These are phyloP conservation scores for Fusarium sp. DNA, from an alignment of 2,329 filamentous ascomycete species.

Conservation along the genomic window DNA sequence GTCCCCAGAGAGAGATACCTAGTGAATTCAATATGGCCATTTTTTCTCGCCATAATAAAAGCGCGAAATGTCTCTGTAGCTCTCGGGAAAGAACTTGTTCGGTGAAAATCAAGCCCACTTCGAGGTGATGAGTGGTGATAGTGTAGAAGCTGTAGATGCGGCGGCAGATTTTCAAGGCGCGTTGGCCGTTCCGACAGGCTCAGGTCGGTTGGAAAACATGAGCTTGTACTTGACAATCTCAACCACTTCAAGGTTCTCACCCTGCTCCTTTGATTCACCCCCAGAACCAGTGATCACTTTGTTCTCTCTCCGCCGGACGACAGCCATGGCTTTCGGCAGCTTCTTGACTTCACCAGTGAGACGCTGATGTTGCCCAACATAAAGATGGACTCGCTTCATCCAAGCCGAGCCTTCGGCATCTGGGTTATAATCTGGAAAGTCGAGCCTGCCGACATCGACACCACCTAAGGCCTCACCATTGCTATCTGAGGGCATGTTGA, in stretches of 20 bases:
- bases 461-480: conserved; percentile 52
- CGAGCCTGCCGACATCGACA: conserved; percentile 75
- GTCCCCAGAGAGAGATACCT: background rate
- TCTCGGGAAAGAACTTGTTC: background rate
- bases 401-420: conserved; percentile 72
- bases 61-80: background rate
- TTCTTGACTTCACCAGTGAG: conserved; percentile 93
- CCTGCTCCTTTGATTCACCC: conserved; percentile 55
- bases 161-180: conserved; percentile 42
- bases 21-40: background rate
- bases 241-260: conserved; percentile 80
- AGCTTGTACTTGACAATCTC: conserved; percentile 92
- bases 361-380: conserved; percentile 89
- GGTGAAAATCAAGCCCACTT: too few species aligned
- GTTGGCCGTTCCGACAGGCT: conserved; percentile 77
- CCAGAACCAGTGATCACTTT: conserved; percentile 61
- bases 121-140: background rate
- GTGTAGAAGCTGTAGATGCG: background rate
- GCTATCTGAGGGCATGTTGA: conserved; percentile 76
- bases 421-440: conserved; percentile 81
- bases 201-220: conserved; percentile 85
- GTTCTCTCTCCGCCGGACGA: conserved; percentile 75
- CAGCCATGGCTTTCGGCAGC: conserved; percentile 81
- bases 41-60: background rate
- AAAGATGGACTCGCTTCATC: conserved; percentile 93